Evolutionary conservation across 2,329 filamentous ascomycete species (phyloP).

Genomic region (Didymella lethalis): DNA sequence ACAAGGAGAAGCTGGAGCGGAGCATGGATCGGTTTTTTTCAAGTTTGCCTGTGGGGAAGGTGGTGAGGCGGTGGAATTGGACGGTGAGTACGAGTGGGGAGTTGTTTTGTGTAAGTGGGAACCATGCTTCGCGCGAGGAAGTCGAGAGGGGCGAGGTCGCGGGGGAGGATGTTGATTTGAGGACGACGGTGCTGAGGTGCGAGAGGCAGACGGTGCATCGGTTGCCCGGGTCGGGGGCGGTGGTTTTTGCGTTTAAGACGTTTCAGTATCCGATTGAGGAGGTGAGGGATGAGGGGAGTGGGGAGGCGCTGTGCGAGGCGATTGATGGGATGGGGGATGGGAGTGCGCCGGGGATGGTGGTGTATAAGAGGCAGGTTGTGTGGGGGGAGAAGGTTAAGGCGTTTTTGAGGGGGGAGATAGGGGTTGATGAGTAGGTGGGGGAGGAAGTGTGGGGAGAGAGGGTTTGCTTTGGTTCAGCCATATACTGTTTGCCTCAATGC

Average conservation of each 20-base stretch:
- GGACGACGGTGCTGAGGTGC: constrained; percentile 59
- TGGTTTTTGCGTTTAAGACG: constrained; percentile 70
- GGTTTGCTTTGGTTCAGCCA: neutral
- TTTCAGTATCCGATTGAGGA: constrained; percentile 65
- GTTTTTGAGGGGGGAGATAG: constrained; percentile 54
- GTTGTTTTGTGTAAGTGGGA: constrained; percentile 54
- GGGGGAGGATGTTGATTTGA: constrained; percentile 50
- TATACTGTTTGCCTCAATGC: constrained; percentile 17
- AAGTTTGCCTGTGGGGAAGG: constrained; percentile 60
- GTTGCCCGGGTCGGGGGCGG: constrained; percentile 60
- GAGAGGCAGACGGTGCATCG: constrained; percentile 70
- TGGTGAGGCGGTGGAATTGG: constrained; percentile 66
- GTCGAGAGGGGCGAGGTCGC: constrained; percentile 33
- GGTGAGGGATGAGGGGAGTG: constrained; percentile 65
- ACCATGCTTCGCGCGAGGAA: constrained; percentile 53
- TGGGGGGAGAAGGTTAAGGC: constrained; percentile 65
- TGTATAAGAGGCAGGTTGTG: constrained; percentile 65
- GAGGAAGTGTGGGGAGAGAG: no score
- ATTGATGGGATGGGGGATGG: constrained; percentile 67
- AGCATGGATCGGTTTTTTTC: constrained; percentile 71
- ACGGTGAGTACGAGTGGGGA: constrained; percentile 53
- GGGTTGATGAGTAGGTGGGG: neutral
- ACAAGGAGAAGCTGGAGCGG: constrained; percentile 63
- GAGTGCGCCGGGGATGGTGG: constrained; percentile 64
- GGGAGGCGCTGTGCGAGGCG: constrained; percentile 62